Percentiles rank a stretch among this genome's conserved stretches.
These are phyloP conservation scores for Francoa sonchifolia DNA, from an alignment of 441 rosid genomes.

Conservation along the genomic window DNA sequence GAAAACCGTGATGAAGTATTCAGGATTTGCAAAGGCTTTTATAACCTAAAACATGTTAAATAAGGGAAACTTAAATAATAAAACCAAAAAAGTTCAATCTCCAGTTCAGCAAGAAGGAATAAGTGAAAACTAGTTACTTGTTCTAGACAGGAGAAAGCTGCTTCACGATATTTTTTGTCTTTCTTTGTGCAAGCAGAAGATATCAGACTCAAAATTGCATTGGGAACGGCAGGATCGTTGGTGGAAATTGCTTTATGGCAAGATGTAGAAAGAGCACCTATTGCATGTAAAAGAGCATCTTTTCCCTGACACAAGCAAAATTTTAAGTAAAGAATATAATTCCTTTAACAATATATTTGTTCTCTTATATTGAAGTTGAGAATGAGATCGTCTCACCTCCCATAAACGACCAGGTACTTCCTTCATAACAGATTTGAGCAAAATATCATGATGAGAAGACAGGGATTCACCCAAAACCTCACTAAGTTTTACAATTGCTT, in stretches of 20 bases:
- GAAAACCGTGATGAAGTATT: conserved; percentile 56
- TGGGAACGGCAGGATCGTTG: conserved; percentile 48
- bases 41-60: conserved; percentile 45
- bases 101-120: too few species aligned
- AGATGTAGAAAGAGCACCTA: conserved; percentile 61
- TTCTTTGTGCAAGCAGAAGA: conserved; percentile 72
- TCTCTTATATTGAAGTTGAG: conserved; percentile 3
- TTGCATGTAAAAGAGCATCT: conserved; percentile 67
- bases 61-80: background rate
- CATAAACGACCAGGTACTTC: conserved; percentile 92
- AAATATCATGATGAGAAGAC: conserved; percentile 42
- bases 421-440: conserved; percentile 57
- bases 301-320: conserved; percentile 50
- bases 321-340: background rate
- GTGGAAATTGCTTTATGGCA: conserved; percentile 65
- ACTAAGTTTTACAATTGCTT: conserved; percentile 69
- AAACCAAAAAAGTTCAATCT: background rate
- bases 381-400: conserved; percentile 49
- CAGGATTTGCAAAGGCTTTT: conserved; percentile 63
- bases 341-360: background rate
- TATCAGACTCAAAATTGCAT: conserved; percentile 46
- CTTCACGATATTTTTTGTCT: conserved; percentile 70
- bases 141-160: conserved; percentile 65
- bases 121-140: conserved; percentile 63
- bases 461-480: conserved; percentile 81